These are phyloP conservation scores for Aegilops longissima DNA, from an alignment of 176 grass and related monocot genomes.

Conservation along the genomic window DNA sequence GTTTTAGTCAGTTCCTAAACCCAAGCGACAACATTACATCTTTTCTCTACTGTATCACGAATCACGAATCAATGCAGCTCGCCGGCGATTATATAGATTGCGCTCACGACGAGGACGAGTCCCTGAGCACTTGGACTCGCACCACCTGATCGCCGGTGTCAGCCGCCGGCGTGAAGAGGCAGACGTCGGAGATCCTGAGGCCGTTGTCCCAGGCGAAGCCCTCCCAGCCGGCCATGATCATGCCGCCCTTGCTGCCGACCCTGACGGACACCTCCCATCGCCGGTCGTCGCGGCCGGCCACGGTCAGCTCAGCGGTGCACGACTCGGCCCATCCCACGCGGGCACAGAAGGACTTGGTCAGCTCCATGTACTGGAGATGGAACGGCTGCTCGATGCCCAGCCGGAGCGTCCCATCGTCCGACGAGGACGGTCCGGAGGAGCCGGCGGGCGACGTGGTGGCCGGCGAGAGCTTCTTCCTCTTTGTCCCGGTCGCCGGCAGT, in stretches of 20 bases:
- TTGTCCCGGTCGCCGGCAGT: no score
- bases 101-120: no score
- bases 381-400: neutral
- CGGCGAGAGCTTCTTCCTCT: no score
- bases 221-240: constrained; percentile 10
- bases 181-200: neutral
- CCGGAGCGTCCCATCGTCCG: neutral
- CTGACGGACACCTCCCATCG: constrained; percentile 17
- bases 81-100: no score
- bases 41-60: no score
- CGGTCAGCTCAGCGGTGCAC: neutral
- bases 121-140: no score
- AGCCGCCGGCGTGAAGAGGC: neutral
- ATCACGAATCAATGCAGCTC: no score
- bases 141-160: no score
- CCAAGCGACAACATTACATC: no score
- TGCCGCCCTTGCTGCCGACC: constrained; percentile 32
- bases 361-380: neutral
- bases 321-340: constrained; percentile 30
- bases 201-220: constrained; percentile 18
- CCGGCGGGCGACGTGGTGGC: no score
- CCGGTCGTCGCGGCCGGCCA: neutral
- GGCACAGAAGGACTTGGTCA: constrained; percentile 30
- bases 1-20: no score
- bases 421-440: no score